Conservation (phyloP, 768 basidiomycete genomes). For the Suillus luteus region DNA sequence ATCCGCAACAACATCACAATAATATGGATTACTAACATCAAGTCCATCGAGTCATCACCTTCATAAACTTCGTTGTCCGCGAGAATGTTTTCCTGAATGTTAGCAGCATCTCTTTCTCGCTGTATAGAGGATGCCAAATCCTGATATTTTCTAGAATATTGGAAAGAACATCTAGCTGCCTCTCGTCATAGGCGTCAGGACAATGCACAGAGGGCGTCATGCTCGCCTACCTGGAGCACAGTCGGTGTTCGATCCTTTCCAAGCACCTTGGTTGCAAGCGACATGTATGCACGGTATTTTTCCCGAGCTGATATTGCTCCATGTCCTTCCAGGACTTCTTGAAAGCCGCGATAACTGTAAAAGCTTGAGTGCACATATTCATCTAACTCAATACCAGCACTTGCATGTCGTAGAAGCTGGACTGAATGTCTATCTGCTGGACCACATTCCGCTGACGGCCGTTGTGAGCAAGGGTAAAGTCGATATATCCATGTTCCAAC, state of each 20-base stretch:
- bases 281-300: constrained; percentile 8
- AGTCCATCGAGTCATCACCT: not conserved
- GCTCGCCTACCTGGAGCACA: not conserved
- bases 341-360: not conserved
- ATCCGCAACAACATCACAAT: not conserved
- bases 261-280: constrained; percentile 1
- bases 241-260: not conserved
- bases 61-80: not conserved
- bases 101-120: not conserved
- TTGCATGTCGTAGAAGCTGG: constrained; percentile 3
- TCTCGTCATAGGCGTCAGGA: not conserved
- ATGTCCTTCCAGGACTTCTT: not conserved
- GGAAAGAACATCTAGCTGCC: not conserved
- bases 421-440: not conserved
- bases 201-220: too few species aligned
- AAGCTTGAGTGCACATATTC: not conserved
- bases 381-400: not conserved
- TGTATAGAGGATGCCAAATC: not conserved
- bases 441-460: not conserved
- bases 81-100: too few species aligned
- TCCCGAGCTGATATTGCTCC: not conserved
- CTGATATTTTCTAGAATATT: not conserved
- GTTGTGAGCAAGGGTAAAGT: not conserved
- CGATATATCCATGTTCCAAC: not conserved
- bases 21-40: not conserved